Base-by-base conservation (phyloP, 169 alveolate genomes). In the Neospora caninum region DNA sequence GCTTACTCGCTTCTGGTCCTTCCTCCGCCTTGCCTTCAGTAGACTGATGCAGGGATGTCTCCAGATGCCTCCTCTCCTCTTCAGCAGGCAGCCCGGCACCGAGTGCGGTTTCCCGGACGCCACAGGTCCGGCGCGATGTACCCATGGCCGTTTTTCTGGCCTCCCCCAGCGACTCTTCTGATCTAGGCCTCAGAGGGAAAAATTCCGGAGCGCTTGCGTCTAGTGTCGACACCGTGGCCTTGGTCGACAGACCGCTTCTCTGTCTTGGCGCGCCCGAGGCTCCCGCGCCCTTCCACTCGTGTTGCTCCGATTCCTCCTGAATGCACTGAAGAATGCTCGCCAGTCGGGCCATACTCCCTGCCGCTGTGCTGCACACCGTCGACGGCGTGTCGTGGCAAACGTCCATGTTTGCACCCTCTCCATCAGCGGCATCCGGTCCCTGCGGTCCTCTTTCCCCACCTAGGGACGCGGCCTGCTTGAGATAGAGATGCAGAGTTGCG, bases 171-270 rank as follows among this genome's bases (percentile, higher is more conserved):
- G 31, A 6, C 27, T 78, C 86, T 43, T 78, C 86, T 4, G 86
- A 20, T n/a, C 86, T 4, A 4, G 49, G n/a, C 49, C 43, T 20
- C 39, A 78, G 86, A 7, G 86, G 86, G 67, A 82, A 82, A 41
- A 82, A 82, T 49, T 82, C 89, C 0, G 89, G 69, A 42, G 89
- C 89, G 67, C 67, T 82, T 18, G 89, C 67, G 67, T 82, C 89
- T 34, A 82, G 38, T 2, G 41, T 36, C 53, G 53, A 25, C 31
- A 18, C 88, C 53, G 43, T 18, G 82, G 42, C 39, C 34, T 34
- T 69, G 34, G n/a, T 20, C 16, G 82, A 31, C 82, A 2, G 22
- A 13, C 58, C 58, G 58, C 58, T 49, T 49, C 25, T 29, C 73
- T 64, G 4, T 16, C 73, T 9, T 27, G 25, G 73, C 9, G 42